These are phyloP conservation scores for Rhizodiscina lignyota DNA, from an alignment of 495 filamentous ascomycete species.

Conservation along the genomic window DNA sequence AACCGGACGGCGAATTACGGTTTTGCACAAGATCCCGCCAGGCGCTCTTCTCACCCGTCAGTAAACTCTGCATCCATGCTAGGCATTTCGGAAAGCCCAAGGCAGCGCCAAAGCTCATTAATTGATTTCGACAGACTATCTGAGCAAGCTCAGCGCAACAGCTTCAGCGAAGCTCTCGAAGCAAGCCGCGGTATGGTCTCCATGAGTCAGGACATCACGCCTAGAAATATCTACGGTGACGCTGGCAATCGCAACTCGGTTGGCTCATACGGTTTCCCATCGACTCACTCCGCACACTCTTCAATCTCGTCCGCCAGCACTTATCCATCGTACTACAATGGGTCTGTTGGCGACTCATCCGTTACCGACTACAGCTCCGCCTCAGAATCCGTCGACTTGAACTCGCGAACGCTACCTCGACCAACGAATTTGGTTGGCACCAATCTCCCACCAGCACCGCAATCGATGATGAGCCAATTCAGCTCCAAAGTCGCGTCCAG, in stretches of 20 bases:
- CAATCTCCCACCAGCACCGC: conserved; percentile 56
- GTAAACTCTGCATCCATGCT: conserved; percentile 39
- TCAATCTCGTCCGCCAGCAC: conserved; percentile 75
- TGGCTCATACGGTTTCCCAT: conserved; percentile 90
- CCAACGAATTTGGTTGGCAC: conserved; percentile 53
- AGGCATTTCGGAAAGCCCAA: conserved; percentile 25
- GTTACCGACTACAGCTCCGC: conserved; percentile 90
- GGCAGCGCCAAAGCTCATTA: conserved; percentile 35
- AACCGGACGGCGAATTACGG: conserved; percentile 41
- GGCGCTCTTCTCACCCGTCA: conserved; percentile 85
- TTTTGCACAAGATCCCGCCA: conserved; percentile 41
- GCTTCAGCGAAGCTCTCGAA: conserved; percentile 71
- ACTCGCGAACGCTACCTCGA: conserved; percentile 67
- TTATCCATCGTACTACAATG: conserved; percentile 50
- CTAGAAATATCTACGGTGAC: conserved; percentile 67
- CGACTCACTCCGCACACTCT: conserved; percentile 80
- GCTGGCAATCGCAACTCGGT: conserved; percentile 50
- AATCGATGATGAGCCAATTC: conserved; percentile 98
- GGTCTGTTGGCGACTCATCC: conserved; percentile 65
- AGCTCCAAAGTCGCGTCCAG: conserved; percentile 92
- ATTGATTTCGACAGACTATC: conserved; percentile 47
- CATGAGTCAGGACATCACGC: conserved; percentile 80
- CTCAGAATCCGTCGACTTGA: conserved; percentile 70
- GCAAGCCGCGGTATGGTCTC: conserved; percentile 83
- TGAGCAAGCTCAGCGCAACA: conserved; percentile 43